phyloP scores from a whole-genome alignment of 768 basidiomycete species.

The Pleurotus platypus region DNA sequence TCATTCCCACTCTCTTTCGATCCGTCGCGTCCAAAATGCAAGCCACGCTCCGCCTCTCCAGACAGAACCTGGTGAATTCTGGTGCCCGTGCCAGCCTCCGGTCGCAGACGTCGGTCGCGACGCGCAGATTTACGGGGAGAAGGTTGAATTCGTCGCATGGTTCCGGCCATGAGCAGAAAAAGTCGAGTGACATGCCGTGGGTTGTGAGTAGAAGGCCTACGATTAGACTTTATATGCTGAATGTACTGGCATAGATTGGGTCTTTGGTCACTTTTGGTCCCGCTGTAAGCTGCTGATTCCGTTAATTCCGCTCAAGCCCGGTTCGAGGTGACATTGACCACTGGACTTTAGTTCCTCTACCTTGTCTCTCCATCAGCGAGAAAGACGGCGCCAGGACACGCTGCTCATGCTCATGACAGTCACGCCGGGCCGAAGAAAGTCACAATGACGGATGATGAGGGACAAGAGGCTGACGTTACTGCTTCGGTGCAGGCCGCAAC shows the following conservation, averaged over 20 bases:
- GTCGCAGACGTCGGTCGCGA: neutral
- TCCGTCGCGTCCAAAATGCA: no score
- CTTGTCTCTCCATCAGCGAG: conserved; percentile 14
- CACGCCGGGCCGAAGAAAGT: conserved; percentile 4
- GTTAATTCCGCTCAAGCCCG: neutral
- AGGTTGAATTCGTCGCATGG: conserved; percentile 11
- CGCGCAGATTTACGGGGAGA: conserved; percentile 5
- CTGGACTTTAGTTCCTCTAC: conserved; percentile 11
- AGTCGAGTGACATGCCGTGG: conserved; percentile 15
- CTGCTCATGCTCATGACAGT: conserved; percentile 7
- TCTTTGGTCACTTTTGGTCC: conserved; percentile 14
- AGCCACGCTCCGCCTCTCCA: neutral
- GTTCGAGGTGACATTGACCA: neutral
- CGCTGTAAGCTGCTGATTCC: conserved; percentile 3
- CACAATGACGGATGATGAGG: conserved; percentile 16
- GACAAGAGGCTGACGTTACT: conserved; percentile 11
- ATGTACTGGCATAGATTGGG: conserved; percentile 9
- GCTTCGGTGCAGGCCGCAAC: conserved; percentile 9
- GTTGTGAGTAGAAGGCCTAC: conserved; percentile 9
- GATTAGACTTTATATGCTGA: neutral
- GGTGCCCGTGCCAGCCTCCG: conserved; percentile 7
- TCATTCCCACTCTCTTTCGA: no score
- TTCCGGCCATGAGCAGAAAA: conserved; percentile 9
- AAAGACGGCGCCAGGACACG: conserved; percentile 3
- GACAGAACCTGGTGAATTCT: conserved; percentile 7